A percentile compares a stretch with the other conserved stretches of the same genome.
Conservation (phyloP, 2,329 filamentous ascomycete species). For the Didymosphaeria variabile region DNA sequence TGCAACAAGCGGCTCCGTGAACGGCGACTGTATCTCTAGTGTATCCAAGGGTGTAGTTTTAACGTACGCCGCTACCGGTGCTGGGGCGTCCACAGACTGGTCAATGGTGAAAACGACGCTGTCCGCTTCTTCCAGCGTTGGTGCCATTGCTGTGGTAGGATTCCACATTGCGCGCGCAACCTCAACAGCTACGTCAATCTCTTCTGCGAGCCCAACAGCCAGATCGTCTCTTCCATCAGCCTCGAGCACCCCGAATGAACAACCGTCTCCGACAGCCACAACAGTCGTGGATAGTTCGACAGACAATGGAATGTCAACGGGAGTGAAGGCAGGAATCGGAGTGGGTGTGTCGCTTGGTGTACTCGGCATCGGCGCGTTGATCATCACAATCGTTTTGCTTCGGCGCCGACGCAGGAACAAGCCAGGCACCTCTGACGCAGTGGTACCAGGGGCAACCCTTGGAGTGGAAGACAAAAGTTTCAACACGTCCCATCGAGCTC, state of each 20-base stretch:
- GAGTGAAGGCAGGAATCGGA: slow-evolving; percentile 3
- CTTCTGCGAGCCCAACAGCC: not conserved
- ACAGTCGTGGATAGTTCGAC: not conserved
- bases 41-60: slow-evolving; percentile 4
- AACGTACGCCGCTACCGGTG: slow-evolving; percentile 2
- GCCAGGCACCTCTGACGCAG: too few relatives aligned
- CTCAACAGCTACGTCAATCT: not conserved
- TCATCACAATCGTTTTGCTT: not conserved
- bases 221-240: too few relatives aligned
- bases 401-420: not conserved
- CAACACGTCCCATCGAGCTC: too few relatives aligned
- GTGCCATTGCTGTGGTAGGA: slow-evolving; percentile 18
- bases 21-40: slow-evolving; percentile 11
- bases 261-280: not conserved
- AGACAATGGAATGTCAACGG: not conserved
- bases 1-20: slow-evolving; percentile 5
- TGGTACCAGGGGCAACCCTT: too few relatives aligned
- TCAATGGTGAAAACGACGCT: slow-evolving; percentile 10
- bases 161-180: slow-evolving; percentile 10
- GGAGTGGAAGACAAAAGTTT: too few relatives aligned
- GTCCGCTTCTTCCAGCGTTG: slow-evolving; percentile 12
- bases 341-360: not conserved
- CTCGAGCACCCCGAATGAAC: too few relatives aligned
- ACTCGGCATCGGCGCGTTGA: not conserved
- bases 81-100: slow-evolving; percentile 4